Evolutionary conservation across 306 rosid species (phyloP), one percentile per base, ranked within the genome.

Genomic region (Quercus dentata): DNA sequence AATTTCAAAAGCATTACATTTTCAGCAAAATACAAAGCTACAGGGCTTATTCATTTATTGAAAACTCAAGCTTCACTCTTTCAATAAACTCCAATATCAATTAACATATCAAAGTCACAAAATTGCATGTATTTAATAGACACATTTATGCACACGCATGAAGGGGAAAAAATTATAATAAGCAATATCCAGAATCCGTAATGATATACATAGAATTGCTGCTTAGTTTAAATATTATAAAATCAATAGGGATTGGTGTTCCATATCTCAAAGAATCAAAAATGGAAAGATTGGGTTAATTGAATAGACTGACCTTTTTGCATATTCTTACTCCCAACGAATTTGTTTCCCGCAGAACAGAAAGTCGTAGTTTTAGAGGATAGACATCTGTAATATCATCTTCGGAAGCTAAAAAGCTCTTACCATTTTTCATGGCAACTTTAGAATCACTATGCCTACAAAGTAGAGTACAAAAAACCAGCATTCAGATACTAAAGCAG

Each of bases 321-420:
- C 97, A 91, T 82, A 95, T 89, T 87, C 89, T 91, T 62, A 91
- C 91, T 82, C 92, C 99, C 83, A 93, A 83, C 28, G 94, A 88
- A 84, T 83, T 86, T 69, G 92, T 84, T 82, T 93, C 98, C 73
- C 81, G 89, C 80, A 81, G 89, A 82, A 88, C 85, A 64, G 94
- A 93, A 83, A 95, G 94, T 85, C 96, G 87, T 55, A 95, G 98
- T 74, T 93, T 96, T 75, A 95, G 88, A 33, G 99, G 99, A 87
- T 95, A 95, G 76, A 95, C 97, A 84, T 93, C 99, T 9, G 85
- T 81, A 80, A 90, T 93, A 87, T 91, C 92, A 84, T 86, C 89
- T 80, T 88, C 91, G 8, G 91, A 89, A 62, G 92, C 94, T 54
- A 92, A 91, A 82, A 93, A 93, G 52, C 86, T 90, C 86, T 78